These are phyloP conservation scores for Naganishia kalamii DNA, from an alignment of 768 basidiomycete species.

Conservation along the genomic window DNA sequence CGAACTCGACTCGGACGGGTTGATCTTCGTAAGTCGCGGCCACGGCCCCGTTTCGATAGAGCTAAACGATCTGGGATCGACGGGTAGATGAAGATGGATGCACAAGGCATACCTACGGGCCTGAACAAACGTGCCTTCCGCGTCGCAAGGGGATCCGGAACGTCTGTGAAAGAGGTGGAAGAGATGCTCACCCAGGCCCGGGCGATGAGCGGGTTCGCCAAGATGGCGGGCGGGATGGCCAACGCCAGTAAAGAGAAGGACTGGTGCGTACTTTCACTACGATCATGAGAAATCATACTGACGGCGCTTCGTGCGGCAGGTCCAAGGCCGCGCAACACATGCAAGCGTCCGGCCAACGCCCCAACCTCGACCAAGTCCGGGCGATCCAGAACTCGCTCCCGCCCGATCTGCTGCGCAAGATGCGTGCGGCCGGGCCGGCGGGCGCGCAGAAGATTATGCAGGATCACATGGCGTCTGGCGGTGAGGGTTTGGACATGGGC, in stretches of 20 bases:
- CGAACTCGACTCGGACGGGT: conserved; percentile 92
- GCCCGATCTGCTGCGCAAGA: conserved; percentile 88
- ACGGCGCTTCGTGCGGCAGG: conserved; percentile 47
- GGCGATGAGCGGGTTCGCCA: conserved; percentile 99
- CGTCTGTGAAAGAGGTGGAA: conserved; percentile 94
- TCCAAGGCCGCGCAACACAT: conserved; percentile 86
- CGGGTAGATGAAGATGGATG: conserved; percentile 40
- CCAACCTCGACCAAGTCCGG: conserved; percentile 85
- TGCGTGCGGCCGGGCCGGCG: conserved; percentile 58
- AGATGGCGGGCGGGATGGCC: conserved; percentile 65
- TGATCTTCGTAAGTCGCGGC: conserved; percentile 62
- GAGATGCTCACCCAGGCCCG: conserved; percentile 92
- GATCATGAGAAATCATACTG: neutral
- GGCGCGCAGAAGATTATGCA: conserved; percentile 69
- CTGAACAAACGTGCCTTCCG: conserved; percentile 84
- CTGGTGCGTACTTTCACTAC: conserved; percentile 54
- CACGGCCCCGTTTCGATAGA: neutral
- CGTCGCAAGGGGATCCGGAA: conserved; percentile 88
- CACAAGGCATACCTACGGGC: conserved; percentile 49
- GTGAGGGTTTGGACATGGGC: conserved; percentile 25
- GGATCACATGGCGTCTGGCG: conserved; percentile 51
- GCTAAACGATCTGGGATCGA: neutral
- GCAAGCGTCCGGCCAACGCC: conserved; percentile 81
- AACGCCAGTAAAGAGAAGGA: conserved; percentile 58
- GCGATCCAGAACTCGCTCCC: conserved; percentile 88